Evolutionary conservation across 2,329 filamentous ascomycete species (phyloP).

Genomic region (Aciculosporium take): DNA sequence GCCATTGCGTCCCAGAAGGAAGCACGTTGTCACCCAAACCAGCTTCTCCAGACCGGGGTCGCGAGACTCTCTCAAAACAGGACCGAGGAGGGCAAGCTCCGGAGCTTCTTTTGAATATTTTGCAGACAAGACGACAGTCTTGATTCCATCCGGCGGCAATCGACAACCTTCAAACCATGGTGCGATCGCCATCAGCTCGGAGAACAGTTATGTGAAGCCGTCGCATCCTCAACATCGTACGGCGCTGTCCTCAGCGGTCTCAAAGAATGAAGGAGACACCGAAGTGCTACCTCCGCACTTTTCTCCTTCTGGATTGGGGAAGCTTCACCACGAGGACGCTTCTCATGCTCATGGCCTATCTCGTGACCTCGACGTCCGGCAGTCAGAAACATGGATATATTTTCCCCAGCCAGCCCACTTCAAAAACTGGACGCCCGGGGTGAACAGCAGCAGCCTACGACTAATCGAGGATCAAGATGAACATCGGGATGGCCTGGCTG

Average conservation of each 20-base stretch:
- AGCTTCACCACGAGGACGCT: slow-evolving; percentile 30
- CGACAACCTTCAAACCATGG: slow-evolving; percentile 1
- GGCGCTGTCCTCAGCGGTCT: slow-evolving; percentile 49
- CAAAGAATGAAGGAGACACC: slow-evolving; percentile 43
- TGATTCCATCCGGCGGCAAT: slow-evolving; percentile 6
- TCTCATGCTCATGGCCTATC: neutral
- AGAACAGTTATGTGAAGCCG: slow-evolving; percentile 9
- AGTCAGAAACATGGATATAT: slow-evolving; percentile 21
- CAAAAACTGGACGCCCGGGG: slow-evolving; percentile 22
- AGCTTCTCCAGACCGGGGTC: slow-evolving; percentile 36
- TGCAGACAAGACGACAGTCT: slow-evolving; percentile 13
- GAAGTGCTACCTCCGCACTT: slow-evolving; percentile 33
- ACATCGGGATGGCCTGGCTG: slow-evolving; percentile 48
- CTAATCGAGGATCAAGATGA: slow-evolving; percentile 46
- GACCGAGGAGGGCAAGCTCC: slow-evolving; percentile 41
- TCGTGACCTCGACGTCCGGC: neutral
- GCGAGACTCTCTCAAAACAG: slow-evolving; percentile 36
- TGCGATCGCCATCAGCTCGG: neutral
- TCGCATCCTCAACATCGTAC: slow-evolving; percentile 47
- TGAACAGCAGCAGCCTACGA: slow-evolving; percentile 22
- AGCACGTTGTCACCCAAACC: slow-evolving; percentile 33
- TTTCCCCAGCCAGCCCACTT: slow-evolving; percentile 31
- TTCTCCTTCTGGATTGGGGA: slow-evolving; percentile 28
- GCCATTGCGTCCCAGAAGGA: slow-evolving; percentile 35
- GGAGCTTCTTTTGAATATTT: slow-evolving; percentile 38